A percentile compares a stretch with the other conserved stretches of the same genome.
Conservation (phyloP, 192 early-diverging fungal genomes). For the Podochytrium sp. region DNA sequence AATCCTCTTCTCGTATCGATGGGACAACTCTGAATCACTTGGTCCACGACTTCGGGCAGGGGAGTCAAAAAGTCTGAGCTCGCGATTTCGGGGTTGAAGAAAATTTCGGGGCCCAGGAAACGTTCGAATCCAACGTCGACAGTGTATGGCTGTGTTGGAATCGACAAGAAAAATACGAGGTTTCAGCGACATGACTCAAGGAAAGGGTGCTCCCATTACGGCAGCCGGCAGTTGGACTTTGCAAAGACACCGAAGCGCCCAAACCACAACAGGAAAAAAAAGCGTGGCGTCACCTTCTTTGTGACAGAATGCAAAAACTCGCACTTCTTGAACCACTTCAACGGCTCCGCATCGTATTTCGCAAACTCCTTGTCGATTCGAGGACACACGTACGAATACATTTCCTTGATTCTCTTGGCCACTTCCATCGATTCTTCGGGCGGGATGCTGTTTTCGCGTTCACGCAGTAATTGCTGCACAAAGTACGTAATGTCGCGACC, state of each 20-base stretch:
- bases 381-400: conserved; percentile 94
- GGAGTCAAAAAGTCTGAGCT: conserved; percentile 96
- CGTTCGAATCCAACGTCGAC: conserved; percentile 98
- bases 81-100: conserved; percentile 98
- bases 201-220: too few species aligned
- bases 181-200: too few species aligned
- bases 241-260: too few species aligned
- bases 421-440: conserved; percentile 95
- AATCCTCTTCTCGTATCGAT: conserved; percentile 96
- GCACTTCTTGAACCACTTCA: conserved; percentile 87
- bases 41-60: conserved; percentile 94
- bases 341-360: conserved; percentile 87
- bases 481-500: conserved; percentile 97
- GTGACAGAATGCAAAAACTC: conserved; percentile 87
- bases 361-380: conserved; percentile 98
- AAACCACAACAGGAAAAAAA: too few species aligned
- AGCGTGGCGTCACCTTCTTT: conserved; percentile 76
- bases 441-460: conserved; percentile 94
- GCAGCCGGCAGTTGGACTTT: too few species aligned
- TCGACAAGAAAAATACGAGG: too few species aligned
- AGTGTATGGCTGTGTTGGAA: conserved; percentile 82
- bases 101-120: conserved; percentile 98
- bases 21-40: conserved; percentile 93
- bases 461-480: conserved; percentile 96
- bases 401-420: conserved; percentile 95